phyloP scores from a whole-genome alignment of 176 grass and related monocot species.

The Zea luxurians region DNA sequence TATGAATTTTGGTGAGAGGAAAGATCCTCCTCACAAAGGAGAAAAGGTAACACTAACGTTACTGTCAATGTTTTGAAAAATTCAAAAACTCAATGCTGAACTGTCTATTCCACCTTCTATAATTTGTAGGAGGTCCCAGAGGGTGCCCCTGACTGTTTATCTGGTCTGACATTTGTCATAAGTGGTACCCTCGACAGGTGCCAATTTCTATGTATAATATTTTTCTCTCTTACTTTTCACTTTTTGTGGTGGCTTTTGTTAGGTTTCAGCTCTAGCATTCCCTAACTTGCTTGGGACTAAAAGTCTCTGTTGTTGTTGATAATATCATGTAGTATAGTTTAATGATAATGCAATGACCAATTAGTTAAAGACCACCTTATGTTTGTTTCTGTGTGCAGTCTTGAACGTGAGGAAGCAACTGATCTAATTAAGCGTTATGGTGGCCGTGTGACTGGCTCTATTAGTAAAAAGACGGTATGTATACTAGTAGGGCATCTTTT shows the following conservation, averaged over 20 bases:
- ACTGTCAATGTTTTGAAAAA: neutral
- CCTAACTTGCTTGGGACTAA: neutral
- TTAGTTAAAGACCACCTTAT: constrained; percentile 31
- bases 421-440: constrained; percentile 96
- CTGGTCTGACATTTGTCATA: constrained; percentile 94
- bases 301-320: neutral
- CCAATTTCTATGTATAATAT: constrained; percentile 1
- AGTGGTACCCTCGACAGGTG: constrained; percentile 98
- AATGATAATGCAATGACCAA: neutral
- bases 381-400: constrained; percentile 51
- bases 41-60: constrained; percentile 71
- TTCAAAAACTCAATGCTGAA: constrained; percentile 28
- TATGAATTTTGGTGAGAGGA: constrained; percentile 98
- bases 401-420: constrained; percentile 94
- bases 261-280: neutral
- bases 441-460: constrained; percentile 81
- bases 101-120: constrained; percentile 33
- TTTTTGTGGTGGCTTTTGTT: neutral
- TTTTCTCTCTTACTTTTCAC: neutral
- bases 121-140: constrained; percentile 84
- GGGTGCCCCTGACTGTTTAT: constrained; percentile 80
- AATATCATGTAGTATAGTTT: neutral
- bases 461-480: constrained; percentile 96
- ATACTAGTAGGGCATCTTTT: constrained; percentile 15
- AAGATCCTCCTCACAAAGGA: constrained; percentile 97